Evolutionary conservation across 2,329 filamentous ascomycete species (phyloP).

Genomic region (Helotiales sp.): DNA sequence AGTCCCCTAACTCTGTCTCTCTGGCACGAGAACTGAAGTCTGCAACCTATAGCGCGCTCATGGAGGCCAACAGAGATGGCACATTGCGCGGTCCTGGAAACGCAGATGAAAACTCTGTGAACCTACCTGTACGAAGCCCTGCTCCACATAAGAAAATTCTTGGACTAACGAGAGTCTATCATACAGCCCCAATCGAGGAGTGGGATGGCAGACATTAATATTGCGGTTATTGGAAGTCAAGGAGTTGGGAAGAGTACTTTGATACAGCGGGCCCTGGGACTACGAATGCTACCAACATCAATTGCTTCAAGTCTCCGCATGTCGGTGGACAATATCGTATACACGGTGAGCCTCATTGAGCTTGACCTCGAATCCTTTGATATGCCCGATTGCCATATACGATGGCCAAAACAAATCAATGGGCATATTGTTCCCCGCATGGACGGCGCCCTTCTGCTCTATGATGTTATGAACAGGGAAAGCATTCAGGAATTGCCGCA

Average conservation of each 20-base stretch:
- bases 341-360: constrained; percentile 63
- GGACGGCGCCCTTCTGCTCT: constrained; percentile 82
- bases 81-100: constrained; percentile 16
- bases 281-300: constrained; percentile 52
- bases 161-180: constrained; percentile 16
- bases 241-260: constrained; percentile 70
- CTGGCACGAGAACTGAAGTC: constrained; percentile 35
- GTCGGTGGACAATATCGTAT: constrained; percentile 56
- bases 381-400: constrained; percentile 57
- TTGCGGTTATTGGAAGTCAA: constrained; percentile 65
- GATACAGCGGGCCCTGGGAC: constrained; percentile 61
- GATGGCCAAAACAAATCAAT: constrained; percentile 68
- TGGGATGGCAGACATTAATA: constrained; percentile 55
- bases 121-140: constrained; percentile 25
- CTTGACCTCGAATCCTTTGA: constrained; percentile 66
- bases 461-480: constrained; percentile 79
- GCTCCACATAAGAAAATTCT: neutral
- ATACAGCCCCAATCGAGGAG: constrained; percentile 32
- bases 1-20: constrained; percentile 38
- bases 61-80: constrained; percentile 18
- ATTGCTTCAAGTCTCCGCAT: constrained; percentile 58
- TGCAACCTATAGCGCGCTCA: constrained; percentile 23
- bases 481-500: constrained; percentile 74
- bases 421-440: constrained; percentile 72
- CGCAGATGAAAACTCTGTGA: constrained; percentile 23